phyloP scores from a whole-genome alignment of 2,329 filamentous ascomycete genomes.

The Aureobasidium sp. region DNA sequence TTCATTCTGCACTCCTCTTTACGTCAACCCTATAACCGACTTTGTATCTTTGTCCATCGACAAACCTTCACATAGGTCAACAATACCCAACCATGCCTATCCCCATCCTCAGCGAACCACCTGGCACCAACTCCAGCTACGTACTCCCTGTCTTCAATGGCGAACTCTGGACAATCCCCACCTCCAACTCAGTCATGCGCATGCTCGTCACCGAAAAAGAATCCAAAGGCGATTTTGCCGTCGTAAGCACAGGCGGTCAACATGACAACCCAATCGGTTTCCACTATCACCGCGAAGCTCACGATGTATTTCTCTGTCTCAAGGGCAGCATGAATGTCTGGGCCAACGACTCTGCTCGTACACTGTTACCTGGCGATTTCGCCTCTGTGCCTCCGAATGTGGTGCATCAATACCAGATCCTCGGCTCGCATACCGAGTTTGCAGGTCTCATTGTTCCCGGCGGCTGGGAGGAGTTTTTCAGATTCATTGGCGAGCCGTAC shows the following conservation, averaged over 20 bases:
- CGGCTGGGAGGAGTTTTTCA: conserved; percentile 56
- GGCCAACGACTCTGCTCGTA: conserved; percentile 50
- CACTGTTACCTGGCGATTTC: conserved; percentile 50
- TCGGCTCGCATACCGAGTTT: conserved; percentile 49
- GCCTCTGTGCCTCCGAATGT: conserved; percentile 46
- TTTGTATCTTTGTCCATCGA: no score
- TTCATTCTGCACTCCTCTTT: background rate
- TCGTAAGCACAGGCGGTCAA: conserved; percentile 10
- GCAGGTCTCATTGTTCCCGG: conserved; percentile 50
- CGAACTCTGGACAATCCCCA: conserved; percentile 15
- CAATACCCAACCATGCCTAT: background rate
- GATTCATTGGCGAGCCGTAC: conserved; percentile 49
- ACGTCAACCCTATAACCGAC: no score
- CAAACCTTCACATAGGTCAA: no score
- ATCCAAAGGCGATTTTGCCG: conserved; percentile 13
- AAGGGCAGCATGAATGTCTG: conserved; percentile 51
- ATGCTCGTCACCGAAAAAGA: conserved; percentile 15
- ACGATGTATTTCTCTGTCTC: conserved; percentile 51
- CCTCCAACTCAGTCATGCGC: conserved; percentile 15
- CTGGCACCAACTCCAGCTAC: conserved; percentile 11
- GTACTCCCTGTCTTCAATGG: conserved; percentile 6
- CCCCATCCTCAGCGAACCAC: conserved; percentile 8
- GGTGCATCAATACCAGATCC: conserved; percentile 50
- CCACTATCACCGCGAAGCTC: conserved; percentile 50
- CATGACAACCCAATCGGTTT: conserved; percentile 35